Percentiles rank a stretch among this genome's conserved stretches.
Evolutionary conservation across 1,284 basidiomycete genomes (phyloP).

Genomic region (Leccinum fuscescens): DNA sequence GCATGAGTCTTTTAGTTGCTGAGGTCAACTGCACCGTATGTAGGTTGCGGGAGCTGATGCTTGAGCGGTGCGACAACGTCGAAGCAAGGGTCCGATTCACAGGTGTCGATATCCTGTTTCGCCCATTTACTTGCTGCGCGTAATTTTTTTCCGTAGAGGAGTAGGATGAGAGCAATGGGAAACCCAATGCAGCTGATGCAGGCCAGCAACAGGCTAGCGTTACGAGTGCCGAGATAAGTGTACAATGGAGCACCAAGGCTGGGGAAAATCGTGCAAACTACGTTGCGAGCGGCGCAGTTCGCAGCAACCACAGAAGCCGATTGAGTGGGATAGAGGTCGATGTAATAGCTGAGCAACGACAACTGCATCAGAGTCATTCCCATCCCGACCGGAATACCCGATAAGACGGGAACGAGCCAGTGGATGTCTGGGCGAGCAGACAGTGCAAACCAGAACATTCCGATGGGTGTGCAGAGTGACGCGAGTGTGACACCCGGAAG

Average conservation of each 20-base stretch:
- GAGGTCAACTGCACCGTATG: slow-evolving; percentile 19
- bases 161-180: slow-evolving; percentile 21
- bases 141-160: slow-evolving; percentile 18
- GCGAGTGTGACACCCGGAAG: slow-evolving; percentile 24
- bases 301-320: slow-evolving; percentile 31
- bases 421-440: slow-evolving; percentile 21
- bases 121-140: slow-evolving; percentile 25
- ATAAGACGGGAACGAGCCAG: slow-evolving; percentile 21
- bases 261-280: slow-evolving; percentile 20
- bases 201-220: slow-evolving; percentile 26
- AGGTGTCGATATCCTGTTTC: slow-evolving; percentile 19
- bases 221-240: slow-evolving; percentile 20
- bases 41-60: slow-evolving; percentile 3
- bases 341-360: slow-evolving; percentile 30
- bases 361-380: slow-evolving; percentile 32
- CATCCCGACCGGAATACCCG: slow-evolving; percentile 29
- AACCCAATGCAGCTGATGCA: slow-evolving; percentile 27
- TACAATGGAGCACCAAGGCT: slow-evolving; percentile 26
- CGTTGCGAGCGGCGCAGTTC: slow-evolving; percentile 23
- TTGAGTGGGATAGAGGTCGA: slow-evolving; percentile 29
- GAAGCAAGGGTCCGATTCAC: not conserved
- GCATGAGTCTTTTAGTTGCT: slow-evolving; percentile 4
- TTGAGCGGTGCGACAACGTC: slow-evolving; percentile 13
- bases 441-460: slow-evolving; percentile 32
- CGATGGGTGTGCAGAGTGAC: slow-evolving; percentile 25